Conservation (phyloP, 2,329 filamentous ascomycete species). For the Hortaea sp. region DNA sequence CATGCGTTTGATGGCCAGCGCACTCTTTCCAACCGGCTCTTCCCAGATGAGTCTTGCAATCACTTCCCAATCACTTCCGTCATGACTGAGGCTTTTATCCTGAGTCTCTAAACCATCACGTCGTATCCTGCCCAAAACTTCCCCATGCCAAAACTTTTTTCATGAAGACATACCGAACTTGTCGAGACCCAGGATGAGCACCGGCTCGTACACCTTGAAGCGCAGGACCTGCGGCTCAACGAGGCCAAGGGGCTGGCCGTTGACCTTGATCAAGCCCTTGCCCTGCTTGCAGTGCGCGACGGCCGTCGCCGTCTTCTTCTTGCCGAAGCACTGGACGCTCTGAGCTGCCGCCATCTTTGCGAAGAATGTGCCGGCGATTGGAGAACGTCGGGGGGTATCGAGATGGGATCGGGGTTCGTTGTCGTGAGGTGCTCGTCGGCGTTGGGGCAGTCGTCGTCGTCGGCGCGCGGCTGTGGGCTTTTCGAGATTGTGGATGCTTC, state of each 20-base stretch:
- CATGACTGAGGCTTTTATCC: too few relatives aligned
- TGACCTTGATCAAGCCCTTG: conserved; percentile 95
- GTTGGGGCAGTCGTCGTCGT: neutral
- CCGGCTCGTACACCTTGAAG: conserved; percentile 99
- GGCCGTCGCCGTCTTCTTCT: conserved; percentile 58
- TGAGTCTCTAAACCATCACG: too few relatives aligned
- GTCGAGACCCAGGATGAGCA: conserved; percentile 93
- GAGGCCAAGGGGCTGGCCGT: conserved; percentile 88
- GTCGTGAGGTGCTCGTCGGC: neutral
- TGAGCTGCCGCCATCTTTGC: conserved; percentile 56
- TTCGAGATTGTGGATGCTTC: neutral
- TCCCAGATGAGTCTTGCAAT: neutral
- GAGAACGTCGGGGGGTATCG: neutral
- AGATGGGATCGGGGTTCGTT: neutral
- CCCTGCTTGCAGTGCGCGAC: conserved; percentile 90
- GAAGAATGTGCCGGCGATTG: neutral
- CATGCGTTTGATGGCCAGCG: neutral
- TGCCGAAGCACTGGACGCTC: conserved; percentile 88
- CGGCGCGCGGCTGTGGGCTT: neutral
- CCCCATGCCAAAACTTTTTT: too few relatives aligned
- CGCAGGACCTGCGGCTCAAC: conserved; percentile 94
- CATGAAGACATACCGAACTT: conserved; percentile 58
- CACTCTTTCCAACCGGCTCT: neutral
- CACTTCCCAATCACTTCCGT: too few relatives aligned
- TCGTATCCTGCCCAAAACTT: too few relatives aligned